Base-by-base conservation (phyloP, 2,329 filamentous ascomycete species). In the Pseudogymnoascus verrucosus region DNA sequence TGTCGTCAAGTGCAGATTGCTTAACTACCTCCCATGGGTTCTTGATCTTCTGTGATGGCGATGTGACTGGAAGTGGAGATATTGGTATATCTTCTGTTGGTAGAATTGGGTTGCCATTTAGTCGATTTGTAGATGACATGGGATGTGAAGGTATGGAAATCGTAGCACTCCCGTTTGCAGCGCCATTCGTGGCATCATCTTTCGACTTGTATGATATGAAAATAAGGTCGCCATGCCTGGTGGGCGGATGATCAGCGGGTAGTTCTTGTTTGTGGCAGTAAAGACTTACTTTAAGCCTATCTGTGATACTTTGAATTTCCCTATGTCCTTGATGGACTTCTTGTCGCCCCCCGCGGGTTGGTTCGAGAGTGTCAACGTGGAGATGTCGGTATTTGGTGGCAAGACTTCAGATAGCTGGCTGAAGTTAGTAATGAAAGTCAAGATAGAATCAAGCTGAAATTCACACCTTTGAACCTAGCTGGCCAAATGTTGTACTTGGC, bases 11-110 rank as follows among this genome's bases (percentile, higher is more conserved):
- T 1, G 87, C 81, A 2, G 93, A 96, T 77, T 99, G 95, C 71
- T 86, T 86, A 14, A 98, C 89, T 7, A 89, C 85, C 72, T 99
- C 95, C 95, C 95, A 98, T 0, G 92, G 91, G 68, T 95, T 96
- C 76, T 89, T 91, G 71, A 93, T 88, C 62, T 85, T 80, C 61
- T 85, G 76, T 11, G 78, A 78, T 4, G 84, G 81, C 1, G 83
- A 83, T 4, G 79, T 80, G 47, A 84, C 77, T 62, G 80, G 79
- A 11, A 78, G 79, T 60, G 87, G 84, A 66, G 85, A 82, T 72
- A 89, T 82, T 47, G 86, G 84, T 3, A 84, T 76, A 68, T 89
- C 83, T 71, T 93, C 88, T 65, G 84, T 84, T 19, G 88, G 84
- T 14, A 87, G 78, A 44, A 95, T 84, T 31, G 88, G 84, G 69